Base-by-base conservation (phyloP, 1,139 yeast species). In the Scheffersomyces titani region DNA sequence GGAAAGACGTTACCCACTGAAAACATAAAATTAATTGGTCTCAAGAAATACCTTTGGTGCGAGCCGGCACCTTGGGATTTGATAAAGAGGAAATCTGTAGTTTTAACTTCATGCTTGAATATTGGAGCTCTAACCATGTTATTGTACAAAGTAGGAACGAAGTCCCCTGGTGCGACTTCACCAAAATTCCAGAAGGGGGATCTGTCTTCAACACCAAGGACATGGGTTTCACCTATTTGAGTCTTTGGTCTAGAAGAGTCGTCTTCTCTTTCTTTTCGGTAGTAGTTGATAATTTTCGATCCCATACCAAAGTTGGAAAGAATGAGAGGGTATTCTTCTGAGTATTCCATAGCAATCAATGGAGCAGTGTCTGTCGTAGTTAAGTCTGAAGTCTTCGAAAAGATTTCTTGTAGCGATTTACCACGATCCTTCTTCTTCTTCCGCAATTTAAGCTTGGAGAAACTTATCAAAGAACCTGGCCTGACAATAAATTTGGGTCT, bases 171-270 rank as follows among this genome's bases (percentile, higher is more conserved):
- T 53, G 92, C 97, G 16, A 96, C 98, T 73, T 90, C 90, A 1
- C 99, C 99, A 77, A 92, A 96, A 70, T 93, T 94, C 99, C 99
- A 96, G 69, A 94, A 96, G 13, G 99, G 98, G 13, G 97, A 90
- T 64, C 97, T 83, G 72, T 96, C 99, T 68, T 92, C 97, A 1
- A 91, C 92, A 19, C 98, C 98, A 49, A 96, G 78, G 2, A 96
- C 97, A 72, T 91, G 96, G 0, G 99, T 94, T 71, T 96, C 99
- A 54, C 99, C 99, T 50, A 92, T 81, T 1, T 92, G 85, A 9
- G 93, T 81, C 65, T 93, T 93, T 0, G 99, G 99, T 60, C 99
- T 84, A 5, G 90, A 81, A 6, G 86, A 84, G 69, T 96, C 99
- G 55, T 90, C 94, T 18, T 89, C 92, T 58, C 81, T 81, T 61